Percentiles rank a stretch among this genome's conserved stretches.
Evolutionary conservation across 805 yeast species (phyloP).

Genomic region (Saccharomycopsis fodiens): DNA sequence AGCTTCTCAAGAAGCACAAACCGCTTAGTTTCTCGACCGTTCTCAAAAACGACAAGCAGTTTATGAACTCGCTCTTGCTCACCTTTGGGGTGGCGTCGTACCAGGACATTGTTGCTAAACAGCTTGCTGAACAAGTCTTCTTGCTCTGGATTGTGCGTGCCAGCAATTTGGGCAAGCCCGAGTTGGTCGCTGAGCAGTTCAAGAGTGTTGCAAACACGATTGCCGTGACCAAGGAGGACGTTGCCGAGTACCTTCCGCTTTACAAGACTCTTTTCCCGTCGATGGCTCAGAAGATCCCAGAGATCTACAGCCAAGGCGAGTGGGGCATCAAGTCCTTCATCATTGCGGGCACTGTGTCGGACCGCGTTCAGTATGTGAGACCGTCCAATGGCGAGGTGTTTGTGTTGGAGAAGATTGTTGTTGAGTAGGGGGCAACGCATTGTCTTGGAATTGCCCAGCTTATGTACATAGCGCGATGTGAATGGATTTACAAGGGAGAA

Average conservation of each 20-base stretch:
- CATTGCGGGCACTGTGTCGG: conserved; percentile 45
- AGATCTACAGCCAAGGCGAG: conserved; percentile 44
- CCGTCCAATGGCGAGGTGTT: conserved; percentile 30
- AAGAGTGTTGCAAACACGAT: conserved; percentile 30
- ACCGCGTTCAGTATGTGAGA: conserved; percentile 39
- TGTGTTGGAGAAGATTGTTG: too few species aligned
- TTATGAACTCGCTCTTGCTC: conserved; percentile 46
- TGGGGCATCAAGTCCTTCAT: conserved; percentile 37
- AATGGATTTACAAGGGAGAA: too few species aligned
- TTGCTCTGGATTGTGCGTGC: conserved; percentile 58
- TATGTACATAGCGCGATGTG: too few species aligned
- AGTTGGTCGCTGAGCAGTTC: conserved; percentile 31
- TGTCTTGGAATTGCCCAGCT: too few species aligned
- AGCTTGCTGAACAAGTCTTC: conserved; percentile 50
- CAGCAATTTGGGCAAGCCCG: conserved; percentile 34
- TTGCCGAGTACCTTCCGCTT: conserved; percentile 43
- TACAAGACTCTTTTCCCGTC: conserved; percentile 48
- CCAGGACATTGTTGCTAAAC: conserved; percentile 41
- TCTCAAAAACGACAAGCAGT: conserved; percentile 45
- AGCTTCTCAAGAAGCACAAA: conserved; percentile 36
- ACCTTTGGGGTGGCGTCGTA: conserved; percentile 50
- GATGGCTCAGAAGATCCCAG: conserved; percentile 43
- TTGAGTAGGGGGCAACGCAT: too few species aligned
- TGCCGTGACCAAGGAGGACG: conserved; percentile 43
- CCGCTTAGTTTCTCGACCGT: conserved; percentile 51